Conservation (phyloP, 371 early-diverging fungal genomes). For the Mortierella sp. region DNA sequence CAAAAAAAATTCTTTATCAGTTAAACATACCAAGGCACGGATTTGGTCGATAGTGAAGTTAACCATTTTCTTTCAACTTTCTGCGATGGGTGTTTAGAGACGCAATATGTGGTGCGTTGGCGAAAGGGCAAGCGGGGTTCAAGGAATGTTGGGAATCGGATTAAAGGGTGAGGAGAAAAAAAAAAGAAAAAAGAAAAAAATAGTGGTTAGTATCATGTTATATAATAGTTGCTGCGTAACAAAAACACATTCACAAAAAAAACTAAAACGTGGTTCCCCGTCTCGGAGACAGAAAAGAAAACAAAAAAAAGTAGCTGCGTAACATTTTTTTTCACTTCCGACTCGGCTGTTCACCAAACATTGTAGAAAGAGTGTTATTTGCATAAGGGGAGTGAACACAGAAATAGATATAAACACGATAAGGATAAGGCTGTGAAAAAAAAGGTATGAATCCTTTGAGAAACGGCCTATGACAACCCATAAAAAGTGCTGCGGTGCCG, state of each 20-base stretch:
- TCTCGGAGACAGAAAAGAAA: slow-evolving; percentile 23
- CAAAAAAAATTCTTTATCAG: slow-evolving; percentile 67
- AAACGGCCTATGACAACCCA: neutral
- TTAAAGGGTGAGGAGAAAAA: slow-evolving; percentile 19
- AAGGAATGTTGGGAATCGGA: neutral
- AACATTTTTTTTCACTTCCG: slow-evolving; percentile 8
- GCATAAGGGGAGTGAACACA: neutral
- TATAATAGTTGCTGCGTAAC: slow-evolving; percentile 14
- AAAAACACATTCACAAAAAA: neutral
- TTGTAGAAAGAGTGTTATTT: neutral
- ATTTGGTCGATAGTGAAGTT: slow-evolving; percentile 72
- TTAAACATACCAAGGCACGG: slow-evolving; percentile 89
- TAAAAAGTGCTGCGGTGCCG: slow-evolving; percentile 4
- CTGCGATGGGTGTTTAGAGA: slow-evolving; percentile 60
- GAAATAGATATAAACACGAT: neutral
- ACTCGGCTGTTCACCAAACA: neutral
- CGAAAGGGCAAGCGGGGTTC: neutral
- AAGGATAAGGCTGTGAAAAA: neutral
- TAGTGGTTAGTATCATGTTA: neutral
- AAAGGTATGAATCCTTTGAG: neutral
- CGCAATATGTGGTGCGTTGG: slow-evolving; percentile 76
- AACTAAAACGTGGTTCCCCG: neutral
- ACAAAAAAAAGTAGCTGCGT: slow-evolving; percentile 25
- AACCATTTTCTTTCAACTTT: slow-evolving; percentile 60
- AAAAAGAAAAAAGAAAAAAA: slow-evolving; percentile 9